These are phyloP conservation scores for Claviceps maximensis DNA, from an alignment of 2,329 filamentous ascomycete species.

Conservation along the genomic window DNA sequence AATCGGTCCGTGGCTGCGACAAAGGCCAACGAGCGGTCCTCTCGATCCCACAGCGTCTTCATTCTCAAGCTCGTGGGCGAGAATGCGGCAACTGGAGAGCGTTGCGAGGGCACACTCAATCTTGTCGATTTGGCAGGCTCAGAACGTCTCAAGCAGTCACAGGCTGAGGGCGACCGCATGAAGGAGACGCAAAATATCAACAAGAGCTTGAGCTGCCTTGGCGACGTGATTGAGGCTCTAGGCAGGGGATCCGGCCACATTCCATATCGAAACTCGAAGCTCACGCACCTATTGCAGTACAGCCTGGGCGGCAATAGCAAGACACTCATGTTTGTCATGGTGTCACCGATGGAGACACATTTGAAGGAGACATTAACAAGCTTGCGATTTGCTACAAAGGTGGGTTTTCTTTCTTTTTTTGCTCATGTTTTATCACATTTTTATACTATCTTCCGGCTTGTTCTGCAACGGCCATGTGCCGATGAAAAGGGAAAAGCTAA, in stretches of 20 bases:
- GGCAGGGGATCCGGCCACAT: conserved; percentile 73
- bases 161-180: conserved; percentile 73
- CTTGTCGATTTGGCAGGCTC: conserved; percentile 91
- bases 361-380: conserved; percentile 87
- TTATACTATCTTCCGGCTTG: not conserved
- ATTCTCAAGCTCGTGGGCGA: conserved; percentile 66
- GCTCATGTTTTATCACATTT: not conserved
- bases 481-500: conserved; percentile 1
- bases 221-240: conserved; percentile 90
- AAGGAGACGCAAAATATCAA: conserved; percentile 98
- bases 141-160: conserved; percentile 77
- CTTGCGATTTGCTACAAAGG: conserved; percentile 91
- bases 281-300: conserved; percentile 91
- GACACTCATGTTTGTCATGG: conserved; percentile 99
- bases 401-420: conserved; percentile 23
- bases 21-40: conserved; percentile 92
- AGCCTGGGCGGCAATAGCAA: conserved; percentile 91
- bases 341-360: conserved; percentile 81
- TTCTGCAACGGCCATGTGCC: not conserved
- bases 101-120: conserved; percentile 86
- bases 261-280: conserved; percentile 91
- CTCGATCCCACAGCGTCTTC: conserved; percentile 90
- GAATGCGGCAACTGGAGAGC: conserved; percentile 66
- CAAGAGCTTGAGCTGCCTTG: conserved; percentile 79
- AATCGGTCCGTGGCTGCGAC: conserved; percentile 91